Evolutionary conservation across 2,329 filamentous ascomycete genomes (phyloP).

Genomic region (Trichoderma sp.): DNA sequence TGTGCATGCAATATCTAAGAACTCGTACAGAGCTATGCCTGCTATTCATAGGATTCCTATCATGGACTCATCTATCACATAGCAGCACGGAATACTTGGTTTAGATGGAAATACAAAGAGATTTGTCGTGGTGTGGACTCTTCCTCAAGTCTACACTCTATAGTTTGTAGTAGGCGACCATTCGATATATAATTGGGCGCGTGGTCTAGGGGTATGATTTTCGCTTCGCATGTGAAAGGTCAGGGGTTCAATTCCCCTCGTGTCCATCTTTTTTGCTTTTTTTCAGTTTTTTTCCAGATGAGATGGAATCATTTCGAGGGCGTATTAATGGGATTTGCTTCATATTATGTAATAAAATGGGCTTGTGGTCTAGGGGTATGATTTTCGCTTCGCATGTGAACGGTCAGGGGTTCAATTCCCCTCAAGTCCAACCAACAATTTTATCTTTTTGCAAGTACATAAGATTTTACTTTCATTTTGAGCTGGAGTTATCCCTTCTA

Average conservation of each 20-base stretch:
- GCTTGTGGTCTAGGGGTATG: conserved; percentile 22
- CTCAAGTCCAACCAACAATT: neutral
- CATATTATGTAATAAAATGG: neutral
- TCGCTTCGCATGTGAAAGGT: conserved; percentile 23
- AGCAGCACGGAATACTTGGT: too few relatives aligned
- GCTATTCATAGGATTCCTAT: too few relatives aligned
- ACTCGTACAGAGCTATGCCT: too few relatives aligned
- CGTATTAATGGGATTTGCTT: neutral
- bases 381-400: conserved; percentile 23
- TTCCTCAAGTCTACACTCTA: neutral
- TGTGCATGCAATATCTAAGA: too few relatives aligned
- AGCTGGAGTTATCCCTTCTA: neutral
- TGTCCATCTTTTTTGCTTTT: conserved; percentile 11
- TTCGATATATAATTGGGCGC: neutral
- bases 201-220: conserved; percentile 23
- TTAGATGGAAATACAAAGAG: too few relatives aligned
- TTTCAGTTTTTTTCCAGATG: neutral
- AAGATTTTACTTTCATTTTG: too few relatives aligned
- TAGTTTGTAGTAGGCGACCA: neutral
- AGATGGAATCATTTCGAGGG: neutral
- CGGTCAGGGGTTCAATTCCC: conserved; percentile 22
- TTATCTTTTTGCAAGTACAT: neutral
- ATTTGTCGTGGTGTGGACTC: too few relatives aligned
- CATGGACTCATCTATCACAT: too few relatives aligned
- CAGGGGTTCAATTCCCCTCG: conserved; percentile 23